A percentile compares a stretch with the other conserved stretches of the same genome.
Evolutionary conservation across 805 yeast genomes (phyloP).

Genomic region (Monosporozyma servazzii): DNA sequence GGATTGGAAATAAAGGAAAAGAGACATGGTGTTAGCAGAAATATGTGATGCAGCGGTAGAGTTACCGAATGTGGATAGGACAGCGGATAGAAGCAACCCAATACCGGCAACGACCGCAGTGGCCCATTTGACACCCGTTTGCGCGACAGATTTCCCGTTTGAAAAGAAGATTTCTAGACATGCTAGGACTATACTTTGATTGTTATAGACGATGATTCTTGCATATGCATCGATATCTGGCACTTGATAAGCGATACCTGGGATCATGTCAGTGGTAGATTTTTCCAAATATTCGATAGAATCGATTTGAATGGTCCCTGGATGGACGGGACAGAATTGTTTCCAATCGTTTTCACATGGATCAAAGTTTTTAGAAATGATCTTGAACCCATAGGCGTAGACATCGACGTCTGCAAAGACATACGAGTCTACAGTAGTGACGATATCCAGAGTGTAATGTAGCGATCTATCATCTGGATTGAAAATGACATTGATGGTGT

Average conservation of each 20-base stretch:
- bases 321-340: conserved; percentile 83
- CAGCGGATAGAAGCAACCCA: conserved; percentile 72
- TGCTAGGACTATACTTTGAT: conserved; percentile 40
- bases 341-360: conserved; percentile 62
- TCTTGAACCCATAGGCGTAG: conserved; percentile 81
- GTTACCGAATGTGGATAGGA: conserved; percentile 76
- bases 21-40: conserved; percentile 79
- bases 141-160: conserved; percentile 76
- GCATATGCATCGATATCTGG: conserved; percentile 83
- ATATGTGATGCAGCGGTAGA: conserved; percentile 86
- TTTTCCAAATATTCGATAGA: conserved; percentile 53
- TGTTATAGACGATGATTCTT: conserved; percentile 42
- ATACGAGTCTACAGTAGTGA: conserved; percentile 57
- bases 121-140: conserved; percentile 84
- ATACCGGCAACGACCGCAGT: conserved; percentile 86
- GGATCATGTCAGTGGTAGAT: conserved; percentile 50
- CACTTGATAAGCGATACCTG: conserved; percentile 78
- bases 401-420: conserved; percentile 64
- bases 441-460: conserved; percentile 59
- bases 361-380: conserved; percentile 50
- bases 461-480: conserved; percentile 64
- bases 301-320: conserved; percentile 73
- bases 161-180: conserved; percentile 69
- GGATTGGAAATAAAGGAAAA: conserved; percentile 82
- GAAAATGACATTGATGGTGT: conserved; percentile 65